Base-by-base conservation (phyloP, 345 rosid species). In the Camelina sativa region DNA sequence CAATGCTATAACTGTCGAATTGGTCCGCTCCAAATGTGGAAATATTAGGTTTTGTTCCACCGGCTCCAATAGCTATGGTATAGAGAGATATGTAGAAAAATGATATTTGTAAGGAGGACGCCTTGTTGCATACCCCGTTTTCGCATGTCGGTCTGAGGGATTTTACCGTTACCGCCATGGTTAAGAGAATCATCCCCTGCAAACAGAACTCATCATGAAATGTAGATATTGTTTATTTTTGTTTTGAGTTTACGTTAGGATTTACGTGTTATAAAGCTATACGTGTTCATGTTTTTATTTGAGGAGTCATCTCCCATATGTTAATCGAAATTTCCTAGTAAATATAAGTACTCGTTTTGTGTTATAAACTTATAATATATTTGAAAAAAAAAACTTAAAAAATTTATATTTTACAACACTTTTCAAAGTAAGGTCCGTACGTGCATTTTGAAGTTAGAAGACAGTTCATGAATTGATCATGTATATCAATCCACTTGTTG, bases 21-120 rank as follows among this genome's bases (percentile, higher is more conserved):
- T 93, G 98, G 89, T 93, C 97, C 1, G 98, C 98, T 1, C 98
- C 98, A 38, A 93, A 89, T 28, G 98, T 91, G 37, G 97, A 93
- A 56, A 93, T 89, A 86, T 88, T 93, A 6, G 98, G 97, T 71
- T 93, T 93, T 30, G 94, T 93, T 25, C 98, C 98, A 0, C 97
- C 97, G 0, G 98, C 86, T 56, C 97, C 98, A 8, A 91, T 55
- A 9, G 97, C 96, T 62, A 91, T 86, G 38, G 82, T 83, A 71
- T 93, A 93, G 38, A 91, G 94, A 11, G 98, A 82, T 30, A 75
- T 50, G 82, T 93, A 89, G 82, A 93, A 89, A 76, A 91, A 87
- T 0, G 86, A 53, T 44, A 86, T 81, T 72, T 91, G 98, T 19
- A 85, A 77, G 3, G 85, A 19, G 13, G 92, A 75, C 55, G 98